Base-by-base conservation (phyloP, 106 monocot genomes). In the Triglochin maritima region DNA sequence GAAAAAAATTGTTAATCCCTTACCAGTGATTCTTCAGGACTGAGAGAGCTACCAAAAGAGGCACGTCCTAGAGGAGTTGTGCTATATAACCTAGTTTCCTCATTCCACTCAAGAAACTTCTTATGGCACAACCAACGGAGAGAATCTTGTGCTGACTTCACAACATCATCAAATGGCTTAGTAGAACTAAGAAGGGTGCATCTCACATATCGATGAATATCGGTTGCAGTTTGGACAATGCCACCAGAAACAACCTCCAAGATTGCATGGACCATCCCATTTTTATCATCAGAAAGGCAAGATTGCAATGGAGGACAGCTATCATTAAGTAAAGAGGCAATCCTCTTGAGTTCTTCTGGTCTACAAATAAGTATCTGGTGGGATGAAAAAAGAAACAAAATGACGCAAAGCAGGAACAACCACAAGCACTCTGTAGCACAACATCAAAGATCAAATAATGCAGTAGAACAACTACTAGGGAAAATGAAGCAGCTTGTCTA, bases 191-290 rank as follows among this genome's bases (percentile, higher is more conserved):
- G 88, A 59, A 98, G 98, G 47, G 98, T 98, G 68, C 98, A 98
- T 60, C 86, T 78, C 51, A 98, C 98, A 86, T 98, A 98, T 16
- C 92, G 88, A 84, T 98, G 75, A 66, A 98, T 86, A 68, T 98
- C 98, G 69, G 57, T 86, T 72, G 98, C 88, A 51, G 88, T 89
- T 77, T 98, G 98, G 57, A 98, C 98, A 71, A 91, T 88, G 9
- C 98, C 98, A 69, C 98, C 90, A 79, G 98, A 80, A 75, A 98
- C 92, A 71, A 98, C 98, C 75, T 98, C 98, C 80, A 98, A 78
- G 57, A 98, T 92, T 46, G 98, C 92, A 79, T 98, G 98, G 73
- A 86, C 88, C 98, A 98, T 98, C 61, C 98, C 98, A 84, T 98
- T 98, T 88, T 92, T 92, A 75, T 88, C 91, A 72, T 98, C 98